Evolutionary conservation across 768 basidiomycete genomes (phyloP), one percentile per base, ranked within the genome.

Genomic region (Boletus rubescentipes): DNA sequence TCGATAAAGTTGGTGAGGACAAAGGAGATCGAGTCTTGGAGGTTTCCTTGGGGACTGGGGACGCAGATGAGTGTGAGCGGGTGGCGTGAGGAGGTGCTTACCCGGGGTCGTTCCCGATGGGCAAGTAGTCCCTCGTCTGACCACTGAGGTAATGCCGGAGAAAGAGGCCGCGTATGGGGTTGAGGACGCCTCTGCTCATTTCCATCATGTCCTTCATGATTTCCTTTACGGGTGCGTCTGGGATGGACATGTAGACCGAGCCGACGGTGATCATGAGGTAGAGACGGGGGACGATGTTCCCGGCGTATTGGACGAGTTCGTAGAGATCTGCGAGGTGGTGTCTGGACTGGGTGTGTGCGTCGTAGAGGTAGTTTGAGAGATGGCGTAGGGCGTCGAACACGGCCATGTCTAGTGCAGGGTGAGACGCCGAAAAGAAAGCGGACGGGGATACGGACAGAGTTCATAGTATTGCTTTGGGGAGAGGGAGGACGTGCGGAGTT

Each of bases 181-280:
- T 94, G 58, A 98, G 79, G 5, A 99, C 93, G 56, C 97, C 97
- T 18, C 94, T 79, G 34, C 93, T 93, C 97, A 98, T 98, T 72
- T 99, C 97, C 89, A 99, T 89, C 96, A 98, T 98, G 72, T 99
- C 97, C 79, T 97, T 98, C 96, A 98, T 99, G 58, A 99, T 93
- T 75, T 99, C 96, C 78, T 94, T 97, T 51, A 98, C 87, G 5
- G 96, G 96, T 10, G 96, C 95, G 54, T 97, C 96, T 3, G 93
- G 86, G 47, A 98, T 87, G 29, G 93, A 94, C 97, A 99, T 98
- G 79, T 98, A 99, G 34, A 98, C 95, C 1, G 96, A 92, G 59
- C 97, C 97, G 57, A 99, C 96, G 36, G 97, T 98, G 64, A 98
- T 97, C 97, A 99, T 98, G 65, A 98, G 90, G 74, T 98, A 93